Evolutionary conservation across 495 filamentous ascomycete species (phyloP).

Genomic region (Cercophora scortea): DNA sequence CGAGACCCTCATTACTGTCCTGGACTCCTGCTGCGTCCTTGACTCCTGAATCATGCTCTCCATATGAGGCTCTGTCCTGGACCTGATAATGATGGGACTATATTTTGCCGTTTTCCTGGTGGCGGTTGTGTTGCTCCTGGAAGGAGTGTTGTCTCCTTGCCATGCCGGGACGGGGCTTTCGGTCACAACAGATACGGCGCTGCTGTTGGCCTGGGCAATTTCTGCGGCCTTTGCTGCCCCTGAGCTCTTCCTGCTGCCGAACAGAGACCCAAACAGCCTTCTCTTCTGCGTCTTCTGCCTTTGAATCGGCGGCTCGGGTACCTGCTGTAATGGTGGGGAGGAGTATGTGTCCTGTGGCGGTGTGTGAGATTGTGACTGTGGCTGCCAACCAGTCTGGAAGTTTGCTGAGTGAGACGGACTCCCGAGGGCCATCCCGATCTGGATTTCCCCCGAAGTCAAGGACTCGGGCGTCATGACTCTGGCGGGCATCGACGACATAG

Average conservation of each 20-base stretch:
- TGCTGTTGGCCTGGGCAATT: conserved; percentile 3
- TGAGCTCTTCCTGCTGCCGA: conserved; percentile 35
- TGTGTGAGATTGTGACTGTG: conserved; percentile 9
- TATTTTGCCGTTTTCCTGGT: conserved; percentile 22
- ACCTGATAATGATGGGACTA: conserved; percentile 29
- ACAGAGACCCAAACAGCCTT: conserved; percentile 40
- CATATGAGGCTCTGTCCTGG: conserved; percentile 25
- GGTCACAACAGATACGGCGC: conserved; percentile 9
- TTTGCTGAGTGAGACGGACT: conserved; percentile 31
- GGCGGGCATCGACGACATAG: conserved; percentile 17
- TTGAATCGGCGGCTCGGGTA: conserved; percentile 23
- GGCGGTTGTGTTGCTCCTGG: conserved; percentile 30
- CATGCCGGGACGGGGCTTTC: not conserved
- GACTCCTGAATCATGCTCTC: conserved; percentile 10
- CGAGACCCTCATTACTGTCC: not conserved
- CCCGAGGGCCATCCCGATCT: conserved; percentile 53
- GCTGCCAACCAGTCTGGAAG: conserved; percentile 15
- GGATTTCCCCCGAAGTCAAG: conserved; percentile 23
- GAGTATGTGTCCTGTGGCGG: conserved; percentile 12
- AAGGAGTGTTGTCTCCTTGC: conserved; percentile 7
- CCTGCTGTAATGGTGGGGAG: conserved; percentile 13
- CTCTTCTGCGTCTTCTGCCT: conserved; percentile 38
- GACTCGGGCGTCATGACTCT: conserved; percentile 34
- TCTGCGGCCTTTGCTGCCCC: conserved; percentile 16
- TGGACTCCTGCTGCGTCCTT: conserved; percentile 2